Evolutionary conservation across 2,329 filamentous ascomycete genomes (phyloP).

Genomic region (Macroventuria anomochaeta): DNA sequence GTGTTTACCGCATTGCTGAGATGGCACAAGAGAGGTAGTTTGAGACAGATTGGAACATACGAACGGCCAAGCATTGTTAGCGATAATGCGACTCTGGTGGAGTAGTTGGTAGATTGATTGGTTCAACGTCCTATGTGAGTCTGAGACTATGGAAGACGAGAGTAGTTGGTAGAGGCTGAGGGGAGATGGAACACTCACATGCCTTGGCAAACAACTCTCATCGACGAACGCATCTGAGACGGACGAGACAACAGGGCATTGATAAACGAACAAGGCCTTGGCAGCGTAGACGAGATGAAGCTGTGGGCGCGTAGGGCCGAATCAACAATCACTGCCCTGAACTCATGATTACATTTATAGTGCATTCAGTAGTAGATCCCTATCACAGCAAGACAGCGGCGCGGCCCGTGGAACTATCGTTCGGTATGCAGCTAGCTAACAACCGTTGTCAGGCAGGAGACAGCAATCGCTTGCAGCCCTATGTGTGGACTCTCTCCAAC

Average conservation of each 20-base stretch:
- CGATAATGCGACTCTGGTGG: not conserved
- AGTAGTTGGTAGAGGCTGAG: not conserved
- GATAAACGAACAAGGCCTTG: not conserved
- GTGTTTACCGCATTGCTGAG: not conserved
- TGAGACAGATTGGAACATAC: not conserved
- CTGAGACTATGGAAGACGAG: too few species aligned
- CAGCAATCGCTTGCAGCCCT: not conserved
- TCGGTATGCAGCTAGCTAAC: slow-evolving; percentile 4
- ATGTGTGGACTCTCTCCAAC: not conserved
- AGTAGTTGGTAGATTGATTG: not conserved
- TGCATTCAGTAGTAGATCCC: slow-evolving; percentile 1
- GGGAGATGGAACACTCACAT: not conserved
- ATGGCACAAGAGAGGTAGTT: not conserved
- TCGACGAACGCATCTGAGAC: not conserved
- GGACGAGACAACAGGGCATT: not conserved
- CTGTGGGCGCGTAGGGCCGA: slow-evolving; percentile 9
- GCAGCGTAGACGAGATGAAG: slow-evolving; percentile 6
- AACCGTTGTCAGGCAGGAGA: slow-evolving; percentile 11
- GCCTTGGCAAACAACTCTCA: not conserved
- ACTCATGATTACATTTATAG: not conserved
- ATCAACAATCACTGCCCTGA: not conserved
- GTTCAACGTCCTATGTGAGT: too few species aligned
- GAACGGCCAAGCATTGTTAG: not conserved
- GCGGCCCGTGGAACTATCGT: slow-evolving; percentile 20
- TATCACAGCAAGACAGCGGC: slow-evolving; percentile 19